Base-by-base conservation (phyloP, 108 stramenopile genomes). In the Nitzschia sp. region DNA sequence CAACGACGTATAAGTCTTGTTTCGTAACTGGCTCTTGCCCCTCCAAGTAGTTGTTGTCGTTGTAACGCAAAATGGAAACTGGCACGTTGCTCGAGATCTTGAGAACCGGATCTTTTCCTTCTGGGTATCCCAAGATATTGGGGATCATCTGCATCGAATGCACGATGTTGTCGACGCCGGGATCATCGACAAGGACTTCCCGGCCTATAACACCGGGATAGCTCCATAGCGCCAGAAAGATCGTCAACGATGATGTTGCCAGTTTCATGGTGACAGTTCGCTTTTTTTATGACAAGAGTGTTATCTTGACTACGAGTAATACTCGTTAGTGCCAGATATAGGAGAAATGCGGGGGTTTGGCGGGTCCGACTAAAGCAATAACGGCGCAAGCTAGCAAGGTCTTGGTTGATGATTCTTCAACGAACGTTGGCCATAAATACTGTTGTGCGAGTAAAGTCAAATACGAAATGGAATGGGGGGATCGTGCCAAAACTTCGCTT, bases 101-200 rank as follows among this genome's bases (percentile, higher is more conserved):
- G 6, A 61, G 13, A 9, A 13, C n/a, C 15, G 59, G 59, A 44
- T 61, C 59, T 3, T 22, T 11, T 2, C 19, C 21, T 3, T 44
- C 34, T 8, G 59, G 59, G 36, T 28, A 61, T 36, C 59, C 36
- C 59, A 61, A 61, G 30, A 61, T 41, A 21, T 61, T 44, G 35
- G 59, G 59, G 6, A 44, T 35, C n/a, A 5, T 8, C 38, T 41
- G 35, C 34, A 61, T 41, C n/a, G 21, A 15, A 36, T 22, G 38
- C 6, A 61, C 59, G 5, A 15, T 61, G 11, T 28, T 30, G 3
- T 21, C 59, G 15, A 13, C 21, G 2, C 59, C 59, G 22, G 59
- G 59, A 44, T 61, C 38, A 21, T 61, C 59, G 3, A 61, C 22
- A 15, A 44, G 15, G 36, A 61, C 23, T 22, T 61, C 36, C 5